phyloP scores from a whole-genome alignment of 2,329 filamentous ascomycete species.

The Curvularia lunata region DNA sequence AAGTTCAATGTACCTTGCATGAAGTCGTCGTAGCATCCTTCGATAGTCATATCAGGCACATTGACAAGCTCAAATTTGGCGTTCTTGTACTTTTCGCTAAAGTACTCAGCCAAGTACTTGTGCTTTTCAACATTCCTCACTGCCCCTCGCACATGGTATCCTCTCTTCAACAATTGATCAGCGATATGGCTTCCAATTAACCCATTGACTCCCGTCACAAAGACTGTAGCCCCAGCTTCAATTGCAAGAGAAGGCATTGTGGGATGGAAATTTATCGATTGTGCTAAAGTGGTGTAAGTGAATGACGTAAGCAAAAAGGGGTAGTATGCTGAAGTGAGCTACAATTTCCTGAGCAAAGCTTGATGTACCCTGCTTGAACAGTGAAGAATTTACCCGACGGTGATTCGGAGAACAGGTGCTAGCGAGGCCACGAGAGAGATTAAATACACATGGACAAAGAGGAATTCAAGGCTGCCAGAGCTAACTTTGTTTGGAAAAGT shows the following conservation, averaged over 20 bases:
- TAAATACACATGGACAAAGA: background rate
- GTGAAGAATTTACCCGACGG: background rate
- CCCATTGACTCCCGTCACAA: slow-evolving; percentile 48
- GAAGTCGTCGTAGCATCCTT: slow-evolving; percentile 35
- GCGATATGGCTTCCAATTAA: slow-evolving; percentile 43
- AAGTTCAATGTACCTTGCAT: slow-evolving; percentile 32
- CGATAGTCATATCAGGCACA: slow-evolving; percentile 38
- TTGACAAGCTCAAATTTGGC: slow-evolving; percentile 37
- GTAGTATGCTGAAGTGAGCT: background rate
- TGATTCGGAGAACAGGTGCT: background rate
- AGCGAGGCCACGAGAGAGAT: background rate
- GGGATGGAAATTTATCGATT: background rate
- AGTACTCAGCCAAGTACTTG: slow-evolving; percentile 40
- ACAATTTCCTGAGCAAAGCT: background rate
- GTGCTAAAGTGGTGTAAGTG: slow-evolving; percentile 1
- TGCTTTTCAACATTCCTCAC: slow-evolving; percentile 40
- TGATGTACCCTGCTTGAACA: background rate
- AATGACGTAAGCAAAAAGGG: slow-evolving; percentile 17
- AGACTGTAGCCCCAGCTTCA: slow-evolving; percentile 34
- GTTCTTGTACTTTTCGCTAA: slow-evolving; percentile 30
- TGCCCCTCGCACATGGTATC: slow-evolving; percentile 47
- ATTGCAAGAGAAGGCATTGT: slow-evolving; percentile 28
- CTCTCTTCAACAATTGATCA: slow-evolving; percentile 39
- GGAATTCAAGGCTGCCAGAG: background rate
- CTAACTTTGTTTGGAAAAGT: slow-evolving; percentile 16